Base-by-base conservation (phyloP, 2,329 filamentous ascomycete genomes). In the Hypoxylon rubiginosum region DNA sequence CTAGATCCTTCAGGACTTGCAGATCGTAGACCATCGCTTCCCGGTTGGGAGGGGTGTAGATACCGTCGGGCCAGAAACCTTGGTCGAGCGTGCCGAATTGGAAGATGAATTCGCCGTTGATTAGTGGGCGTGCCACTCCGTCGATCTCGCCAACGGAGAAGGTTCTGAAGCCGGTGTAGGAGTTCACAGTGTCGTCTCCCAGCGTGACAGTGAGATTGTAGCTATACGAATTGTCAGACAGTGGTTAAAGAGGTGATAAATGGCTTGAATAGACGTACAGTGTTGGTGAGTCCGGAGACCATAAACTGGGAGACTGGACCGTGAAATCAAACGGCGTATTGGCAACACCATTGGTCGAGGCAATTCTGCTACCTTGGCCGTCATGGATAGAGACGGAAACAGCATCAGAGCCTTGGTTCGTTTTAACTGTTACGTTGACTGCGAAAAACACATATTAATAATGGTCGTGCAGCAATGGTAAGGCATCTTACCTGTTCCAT, bases 101-200 rank as follows among this genome's bases (percentile, higher is more conserved):
- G 75, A 92, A 92, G 11, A 88, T 79, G 41, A 91, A 91, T 58
- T 91, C 82, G n/a, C 88, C 89, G 66, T 92, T 93, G 41, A 92
- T 78, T 0, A 91, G 76, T 0, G 89, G 89, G 0, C 90, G 84
- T 60, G 86, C 80, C 1, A 90, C 75, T 0, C 88, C 89, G 17
- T 89, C 78, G 1, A 92, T 79, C 0, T 80, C 77, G 1, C 85
- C 89, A 6, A 80, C 80, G 0, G 85, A 83, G 36, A 92, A 83
- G 0, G 88, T 91, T 28, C 90, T 83, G 79, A 92, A 92, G 0
- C 90, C 90, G 0, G 87, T 91, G 76, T 92, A 92, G 74, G 89
- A 92, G 10, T 79, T 78, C 1, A 92, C 80, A 7, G 78, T 72
- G 63, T 92, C 90, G 5, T 80, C 63, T 2, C 78, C 81, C 58